Base-by-base conservation (phyloP, 495 filamentous ascomycete species). In the Talaromyces borbonicus region DNA sequence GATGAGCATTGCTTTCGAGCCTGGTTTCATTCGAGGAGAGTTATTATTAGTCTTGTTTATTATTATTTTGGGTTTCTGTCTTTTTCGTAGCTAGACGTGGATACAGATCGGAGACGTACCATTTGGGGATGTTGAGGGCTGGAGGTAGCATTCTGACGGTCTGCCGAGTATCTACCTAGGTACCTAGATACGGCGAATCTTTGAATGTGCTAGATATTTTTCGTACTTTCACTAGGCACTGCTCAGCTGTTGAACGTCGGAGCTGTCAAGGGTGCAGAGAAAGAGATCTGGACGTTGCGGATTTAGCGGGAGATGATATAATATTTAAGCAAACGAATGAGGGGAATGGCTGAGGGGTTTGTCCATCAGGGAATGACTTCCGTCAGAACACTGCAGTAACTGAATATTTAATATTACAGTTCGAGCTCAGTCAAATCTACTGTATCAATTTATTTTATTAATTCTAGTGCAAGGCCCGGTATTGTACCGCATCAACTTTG, bases 1-100 rank as follows among this genome's bases (percentile, higher is more conserved):
- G 80, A 56, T 97, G 89, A 3, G 85, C 83, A 60, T 97, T 96
- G 57, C 84, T 78, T 58, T 88, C 80, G 31, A 98, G 82, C 92
- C 92, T 98, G 53, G 29, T 40, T 46, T 35, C 24, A 41, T 26
- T 14, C n/a, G n/a, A 16, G 1, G 12, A 42, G 19, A 14, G 16
- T n/a, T 35, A 40, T 49, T 27, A 44, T 52, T 19, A 58, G 44
- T 48, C 11, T 46, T 29, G 9, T 30, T 47, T 23, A 38, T 24
- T 23, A 15, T 31, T 29, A 38, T 22, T 47, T 25, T 37, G 29
- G 40, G 29, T 42, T 8, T n/a, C n/a, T n/a, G n/a, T n/a, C n/a
- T n/a, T n/a, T n/a, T n/a, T n/a, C n/a, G n/a, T n/a, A n/a, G n/a
- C n/a, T 14, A 35, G 20, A 24, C 8, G 24, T 9, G n/a, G 49